Evolutionary conservation across 768 basidiomycete genomes (phyloP).

Genomic region (Mycena haematopus): DNA sequence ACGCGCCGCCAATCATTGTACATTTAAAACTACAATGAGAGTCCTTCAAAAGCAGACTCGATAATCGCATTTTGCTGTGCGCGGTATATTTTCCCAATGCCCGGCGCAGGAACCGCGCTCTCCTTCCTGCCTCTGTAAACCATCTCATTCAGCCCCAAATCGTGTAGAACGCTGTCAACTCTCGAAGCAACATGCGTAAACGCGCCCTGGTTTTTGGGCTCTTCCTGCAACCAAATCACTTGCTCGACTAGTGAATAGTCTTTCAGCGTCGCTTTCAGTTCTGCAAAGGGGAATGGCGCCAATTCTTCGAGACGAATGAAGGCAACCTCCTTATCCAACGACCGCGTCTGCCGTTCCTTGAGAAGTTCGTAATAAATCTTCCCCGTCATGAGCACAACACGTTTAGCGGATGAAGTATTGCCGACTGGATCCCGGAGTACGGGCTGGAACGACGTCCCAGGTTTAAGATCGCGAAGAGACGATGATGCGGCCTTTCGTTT

Average conservation of each 20-base stretch:
- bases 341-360: constrained; percentile 65
- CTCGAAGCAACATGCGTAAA: constrained; percentile 70
- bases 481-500: constrained; percentile 73
- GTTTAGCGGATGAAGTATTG: constrained; percentile 50
- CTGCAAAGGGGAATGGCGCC: constrained; percentile 82
- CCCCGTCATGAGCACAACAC: constrained; percentile 79
- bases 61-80: constrained; percentile 69
- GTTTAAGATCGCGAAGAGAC: constrained; percentile 61
- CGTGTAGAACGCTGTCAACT: constrained; percentile 57
- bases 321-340: constrained; percentile 59
- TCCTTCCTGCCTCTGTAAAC: constrained; percentile 71
- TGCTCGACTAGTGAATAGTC: constrained; percentile 52
- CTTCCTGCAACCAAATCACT: constrained; percentile 82
- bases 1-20: no score
- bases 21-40: constrained; percentile 27
- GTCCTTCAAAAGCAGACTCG: constrained; percentile 59
- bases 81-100: constrained; percentile 71
- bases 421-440: constrained; percentile 62
- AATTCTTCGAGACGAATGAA: constrained; percentile 86
- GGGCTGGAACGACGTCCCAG: constrained; percentile 68
- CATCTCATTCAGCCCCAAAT: constrained; percentile 43
- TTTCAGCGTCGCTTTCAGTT: constrained; percentile 52
- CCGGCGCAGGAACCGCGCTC: constrained; percentile 80
- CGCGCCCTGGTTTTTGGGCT: constrained; percentile 87
- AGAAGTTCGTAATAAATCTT: constrained; percentile 90